Conservation (phyloP, 345 rosid genomes). For the Salix viminalis region DNA sequence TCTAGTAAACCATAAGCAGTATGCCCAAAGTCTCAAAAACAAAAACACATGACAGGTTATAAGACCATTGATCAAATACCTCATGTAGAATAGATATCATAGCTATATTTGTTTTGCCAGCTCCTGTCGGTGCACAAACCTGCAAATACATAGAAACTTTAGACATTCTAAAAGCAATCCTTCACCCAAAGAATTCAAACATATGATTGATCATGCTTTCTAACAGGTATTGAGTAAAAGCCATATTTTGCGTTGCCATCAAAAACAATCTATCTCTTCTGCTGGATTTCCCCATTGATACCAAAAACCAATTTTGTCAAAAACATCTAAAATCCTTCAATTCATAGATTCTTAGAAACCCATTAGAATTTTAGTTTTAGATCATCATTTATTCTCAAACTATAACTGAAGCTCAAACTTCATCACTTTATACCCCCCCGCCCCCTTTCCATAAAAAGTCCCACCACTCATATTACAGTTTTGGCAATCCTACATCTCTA, state of each 20-base stretch:
- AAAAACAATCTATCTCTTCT: not conserved
- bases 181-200: not conserved
- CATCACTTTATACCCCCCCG: not conserved
- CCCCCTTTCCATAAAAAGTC: not conserved
- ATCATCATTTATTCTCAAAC: not conserved
- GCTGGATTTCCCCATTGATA: not conserved
- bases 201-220: not conserved
- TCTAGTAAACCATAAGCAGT: not conserved
- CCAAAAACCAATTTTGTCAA: not conserved
- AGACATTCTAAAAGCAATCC: conserved; percentile 2
- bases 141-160: conserved; percentile 33
- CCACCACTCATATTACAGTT: not conserved
- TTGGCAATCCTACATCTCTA: not conserved
- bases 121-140: conserved; percentile 99
- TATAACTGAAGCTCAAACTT: not conserved
- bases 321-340: not conserved
- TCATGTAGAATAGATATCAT: conserved; percentile 92
- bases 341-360: not conserved
- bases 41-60: too few relatives aligned
- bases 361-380: not conserved
- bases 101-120: conserved; percentile 97
- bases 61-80: conserved; percentile 34
- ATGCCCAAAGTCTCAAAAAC: not conserved
- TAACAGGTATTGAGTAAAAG: not conserved
- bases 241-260: not conserved